Evolutionary conservation across 495 filamentous ascomycete genomes (phyloP).

Genomic region (Penicillium taxi): DNA sequence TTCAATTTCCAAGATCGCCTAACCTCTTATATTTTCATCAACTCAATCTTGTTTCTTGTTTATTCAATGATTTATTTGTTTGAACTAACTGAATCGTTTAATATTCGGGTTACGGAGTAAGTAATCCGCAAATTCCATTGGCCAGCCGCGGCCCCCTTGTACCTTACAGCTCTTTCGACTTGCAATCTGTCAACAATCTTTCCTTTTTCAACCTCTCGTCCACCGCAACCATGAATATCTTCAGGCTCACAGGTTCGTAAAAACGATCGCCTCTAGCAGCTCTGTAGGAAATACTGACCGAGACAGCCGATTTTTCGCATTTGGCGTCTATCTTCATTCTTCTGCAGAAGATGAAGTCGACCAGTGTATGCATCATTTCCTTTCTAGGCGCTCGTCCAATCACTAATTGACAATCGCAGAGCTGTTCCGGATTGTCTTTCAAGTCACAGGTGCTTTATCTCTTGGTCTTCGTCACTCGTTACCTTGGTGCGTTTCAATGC

Average conservation of each 20-base stretch:
- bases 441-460: conserved; percentile 94
- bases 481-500: conserved; percentile 56
- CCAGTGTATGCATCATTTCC: conserved; percentile 54
- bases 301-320: conserved; percentile 84
- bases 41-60: no score
- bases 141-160: no score
- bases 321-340: conserved; percentile 89
- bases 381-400: neutral
- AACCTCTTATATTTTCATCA: no score
- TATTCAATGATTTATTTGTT: no score
- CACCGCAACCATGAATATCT: conserved; percentile 66
- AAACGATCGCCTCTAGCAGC: neutral
- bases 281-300: conserved; percentile 7
- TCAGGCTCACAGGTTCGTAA: conserved; percentile 69
- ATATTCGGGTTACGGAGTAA: no score
- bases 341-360: conserved; percentile 87
- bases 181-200: conserved; percentile 30
- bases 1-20: no score
- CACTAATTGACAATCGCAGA: conserved; percentile 44
- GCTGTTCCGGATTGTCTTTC: conserved; percentile 93
- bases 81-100: no score
- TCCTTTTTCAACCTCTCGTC: neutral
- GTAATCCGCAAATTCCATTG: no score
- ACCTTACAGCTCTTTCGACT: neutral
- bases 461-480: conserved; percentile 85